A percentile compares a stretch with the other conserved stretches of the same genome.
Conservation (phyloP, 1,284 basidiomycete species). For the Coniferiporia sulphurascens region DNA sequence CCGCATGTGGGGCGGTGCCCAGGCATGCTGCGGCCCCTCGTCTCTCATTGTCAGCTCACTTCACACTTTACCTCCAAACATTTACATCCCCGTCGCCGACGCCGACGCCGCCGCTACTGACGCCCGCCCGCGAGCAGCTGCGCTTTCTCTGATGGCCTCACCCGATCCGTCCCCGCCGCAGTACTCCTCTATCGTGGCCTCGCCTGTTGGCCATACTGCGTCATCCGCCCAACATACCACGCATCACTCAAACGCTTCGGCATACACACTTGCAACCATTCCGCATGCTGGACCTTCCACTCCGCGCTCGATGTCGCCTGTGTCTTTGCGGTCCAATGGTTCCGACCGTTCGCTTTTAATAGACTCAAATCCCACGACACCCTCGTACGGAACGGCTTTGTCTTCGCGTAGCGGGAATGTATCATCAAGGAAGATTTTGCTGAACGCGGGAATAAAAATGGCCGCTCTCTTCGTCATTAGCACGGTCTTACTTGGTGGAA, state of each 20-base stretch:
- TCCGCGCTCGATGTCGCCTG: conserved; percentile 25
- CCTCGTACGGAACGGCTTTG: conserved; percentile 51
- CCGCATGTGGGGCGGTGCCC: not conserved
- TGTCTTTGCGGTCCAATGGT: conserved; percentile 3
- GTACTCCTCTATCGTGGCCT: conserved; percentile 12
- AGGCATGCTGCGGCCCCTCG: not conserved
- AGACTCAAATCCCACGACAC: conserved; percentile 31
- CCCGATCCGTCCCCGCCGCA: conserved; percentile 16
- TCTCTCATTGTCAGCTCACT: not conserved
- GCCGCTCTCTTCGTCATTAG: conserved; percentile 70
- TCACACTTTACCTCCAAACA: not conserved
- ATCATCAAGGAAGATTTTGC: conserved; percentile 52
- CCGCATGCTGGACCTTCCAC: conserved; percentile 35
- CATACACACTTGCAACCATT: conserved; percentile 61
- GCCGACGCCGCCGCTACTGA: not conserved
- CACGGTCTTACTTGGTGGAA: conserved; percentile 64
- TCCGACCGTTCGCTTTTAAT: conserved; percentile 16
- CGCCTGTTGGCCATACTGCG: conserved; percentile 3
- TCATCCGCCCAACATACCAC: not conserved
- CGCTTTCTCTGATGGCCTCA: not conserved
- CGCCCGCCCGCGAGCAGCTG: not conserved
- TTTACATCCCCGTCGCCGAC: not conserved
- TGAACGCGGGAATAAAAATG: conserved; percentile 81
- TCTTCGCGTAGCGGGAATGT: conserved; percentile 33
- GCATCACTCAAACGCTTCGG: conserved; percentile 42